Evolutionary conservation across 345 rosid species (phyloP).

Genomic region (Citrus medica): DNA sequence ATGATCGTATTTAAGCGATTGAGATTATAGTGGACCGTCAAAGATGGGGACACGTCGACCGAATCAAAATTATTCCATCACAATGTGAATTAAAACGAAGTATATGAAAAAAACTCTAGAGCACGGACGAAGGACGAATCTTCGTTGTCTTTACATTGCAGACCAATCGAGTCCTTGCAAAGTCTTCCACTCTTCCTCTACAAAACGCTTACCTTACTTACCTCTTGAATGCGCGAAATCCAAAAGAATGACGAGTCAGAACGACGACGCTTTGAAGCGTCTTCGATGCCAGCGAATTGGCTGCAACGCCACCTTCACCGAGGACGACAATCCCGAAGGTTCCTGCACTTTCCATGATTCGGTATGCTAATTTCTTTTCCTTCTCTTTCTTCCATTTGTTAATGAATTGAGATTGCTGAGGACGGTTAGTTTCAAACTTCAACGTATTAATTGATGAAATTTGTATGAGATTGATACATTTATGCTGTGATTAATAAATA

Average conservation of each 20-base stretch:
- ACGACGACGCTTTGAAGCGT: constrained; percentile 30
- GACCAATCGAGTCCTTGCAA: neutral
- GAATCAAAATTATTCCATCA: neutral
- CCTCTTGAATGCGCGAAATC: neutral
- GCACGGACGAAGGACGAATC: neutral
- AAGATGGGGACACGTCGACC: neutral
- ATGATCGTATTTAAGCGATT: neutral
- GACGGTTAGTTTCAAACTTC: neutral
- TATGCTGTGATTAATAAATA: neutral
- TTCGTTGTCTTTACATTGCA: neutral
- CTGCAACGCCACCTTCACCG: constrained; percentile 79
- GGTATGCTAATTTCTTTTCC: constrained; percentile 25
- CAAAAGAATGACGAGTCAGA: constrained; percentile 37
- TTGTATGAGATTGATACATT: neutral
- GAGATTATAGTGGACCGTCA: neutral
- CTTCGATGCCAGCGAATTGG: constrained; percentile 90
- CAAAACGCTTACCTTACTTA: neutral
- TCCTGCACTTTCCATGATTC: constrained; percentile 79
- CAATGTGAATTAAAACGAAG: neutral
- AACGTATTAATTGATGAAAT: neutral
- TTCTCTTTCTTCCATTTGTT: neutral
- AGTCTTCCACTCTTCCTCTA: neutral
- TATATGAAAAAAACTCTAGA: neutral
- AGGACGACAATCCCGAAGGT: constrained; percentile 74
- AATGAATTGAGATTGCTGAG: neutral